phyloP scores from a whole-genome alignment of 2,329 filamentous ascomycete genomes.

The Trichoderma asperellum region DNA sequence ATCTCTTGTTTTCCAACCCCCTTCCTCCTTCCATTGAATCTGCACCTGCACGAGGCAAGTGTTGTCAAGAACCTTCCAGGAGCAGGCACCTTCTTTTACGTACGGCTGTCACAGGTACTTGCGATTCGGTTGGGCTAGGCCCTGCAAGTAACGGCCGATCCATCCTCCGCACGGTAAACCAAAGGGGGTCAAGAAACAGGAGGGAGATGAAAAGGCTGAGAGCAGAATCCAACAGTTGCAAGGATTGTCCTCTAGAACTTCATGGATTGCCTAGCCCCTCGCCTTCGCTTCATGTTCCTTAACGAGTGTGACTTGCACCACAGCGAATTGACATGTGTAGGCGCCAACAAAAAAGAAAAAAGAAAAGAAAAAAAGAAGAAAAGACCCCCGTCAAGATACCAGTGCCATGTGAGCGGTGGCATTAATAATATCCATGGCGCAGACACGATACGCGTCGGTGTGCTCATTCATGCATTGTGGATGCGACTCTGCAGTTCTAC shows the following conservation, averaged over 20 bases:
- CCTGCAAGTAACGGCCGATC: conserved; percentile 17
- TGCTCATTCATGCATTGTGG: conserved; percentile 10
- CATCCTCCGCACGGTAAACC: background rate
- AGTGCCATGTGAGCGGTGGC: conserved; percentile 16
- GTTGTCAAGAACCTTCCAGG: background rate
- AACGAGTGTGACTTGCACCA: conserved; percentile 17
- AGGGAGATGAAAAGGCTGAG: background rate
- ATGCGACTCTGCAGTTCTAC: conserved; percentile 9
- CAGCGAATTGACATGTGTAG: conserved; percentile 23
- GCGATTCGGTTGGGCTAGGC: conserved; percentile 7
- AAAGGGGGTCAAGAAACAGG: background rate
- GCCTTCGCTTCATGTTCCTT: conserved; percentile 5
- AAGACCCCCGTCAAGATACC: conserved; percentile 15
- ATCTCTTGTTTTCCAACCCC: background rate
- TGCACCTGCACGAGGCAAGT: background rate
- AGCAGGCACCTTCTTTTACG: background rate
- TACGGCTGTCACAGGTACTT: background rate
- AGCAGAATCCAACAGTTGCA: conserved; percentile 2
- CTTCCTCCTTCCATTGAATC: background rate
- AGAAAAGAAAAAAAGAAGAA: background rate
- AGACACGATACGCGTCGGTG: conserved; percentile 1
- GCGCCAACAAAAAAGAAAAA: conserved; percentile 2
- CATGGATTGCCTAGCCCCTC: background rate
- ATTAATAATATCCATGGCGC: background rate
- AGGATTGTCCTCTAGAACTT: conserved; percentile 3